These are phyloP conservation scores for Boletus rubroflammeus DNA, from an alignment of 768 basidiomycete genomes.

Conservation along the genomic window DNA sequence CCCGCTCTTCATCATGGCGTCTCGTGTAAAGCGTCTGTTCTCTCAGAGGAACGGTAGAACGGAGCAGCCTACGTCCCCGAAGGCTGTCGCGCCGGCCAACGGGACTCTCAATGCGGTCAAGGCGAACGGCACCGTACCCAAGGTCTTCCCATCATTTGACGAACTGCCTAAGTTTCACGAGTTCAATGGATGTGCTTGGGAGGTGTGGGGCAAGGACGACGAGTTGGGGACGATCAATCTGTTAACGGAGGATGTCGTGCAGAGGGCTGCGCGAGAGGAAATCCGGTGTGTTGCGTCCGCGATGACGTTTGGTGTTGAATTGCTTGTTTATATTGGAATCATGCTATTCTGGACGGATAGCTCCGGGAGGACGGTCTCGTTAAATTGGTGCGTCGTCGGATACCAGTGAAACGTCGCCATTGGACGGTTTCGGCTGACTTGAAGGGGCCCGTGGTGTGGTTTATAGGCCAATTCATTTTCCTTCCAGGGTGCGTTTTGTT, in stretches of 20 bases:
- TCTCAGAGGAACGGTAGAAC: constrained; percentile 9
- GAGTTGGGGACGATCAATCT: constrained; percentile 66
- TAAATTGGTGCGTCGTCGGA: constrained; percentile 53
- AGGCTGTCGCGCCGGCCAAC: neutral
- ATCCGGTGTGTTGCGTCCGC: constrained; percentile 42
- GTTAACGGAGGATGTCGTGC: constrained; percentile 61
- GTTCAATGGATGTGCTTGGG: constrained; percentile 62
- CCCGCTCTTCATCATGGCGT: constrained; percentile 10
- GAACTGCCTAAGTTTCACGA: constrained; percentile 42
- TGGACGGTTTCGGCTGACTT: neutral
- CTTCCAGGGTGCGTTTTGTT: constrained; percentile 46
- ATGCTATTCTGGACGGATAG: constrained; percentile 26
- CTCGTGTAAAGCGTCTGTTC: constrained; percentile 13
- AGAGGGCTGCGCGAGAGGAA: constrained; percentile 52
- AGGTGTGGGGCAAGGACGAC: constrained; percentile 62
- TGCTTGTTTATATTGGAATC: neutral
- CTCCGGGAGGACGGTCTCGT: constrained; percentile 49
- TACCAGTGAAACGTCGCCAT: neutral
- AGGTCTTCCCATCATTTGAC: constrained; percentile 45
- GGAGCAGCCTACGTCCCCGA: constrained; percentile 4
- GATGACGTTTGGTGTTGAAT: neutral
- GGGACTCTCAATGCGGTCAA: neutral
- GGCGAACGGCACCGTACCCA: constrained; percentile 10
- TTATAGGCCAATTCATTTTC: constrained; percentile 63
- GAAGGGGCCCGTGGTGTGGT: neutral